Conservation (phyloP, 768 basidiomycete genomes). For the Podaxis rugospora region DNA sequence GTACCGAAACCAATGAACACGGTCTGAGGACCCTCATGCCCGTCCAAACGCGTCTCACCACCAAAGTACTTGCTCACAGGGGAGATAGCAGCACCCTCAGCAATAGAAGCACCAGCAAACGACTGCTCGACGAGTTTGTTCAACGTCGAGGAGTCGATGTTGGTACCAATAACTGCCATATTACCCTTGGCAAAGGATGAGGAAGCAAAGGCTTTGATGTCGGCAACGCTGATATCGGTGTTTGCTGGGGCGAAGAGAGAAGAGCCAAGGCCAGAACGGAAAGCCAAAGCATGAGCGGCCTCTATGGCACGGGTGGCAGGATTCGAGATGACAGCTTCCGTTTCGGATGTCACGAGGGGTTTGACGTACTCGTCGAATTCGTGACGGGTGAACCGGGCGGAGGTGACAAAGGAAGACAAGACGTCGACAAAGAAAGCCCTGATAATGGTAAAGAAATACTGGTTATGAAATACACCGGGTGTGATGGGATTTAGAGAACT, state of each 20-base stretch:
- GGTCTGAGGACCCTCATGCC: constrained; percentile 61
- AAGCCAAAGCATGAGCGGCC: constrained; percentile 83
- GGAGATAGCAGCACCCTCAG: constrained; percentile 27
- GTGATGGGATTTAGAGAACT: constrained; percentile 31
- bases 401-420: constrained; percentile 78
- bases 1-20: constrained; percentile 87
- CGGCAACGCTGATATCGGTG: constrained; percentile 53
- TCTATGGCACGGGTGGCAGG: constrained; percentile 76
- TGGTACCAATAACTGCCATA: constrained; percentile 83
- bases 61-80: constrained; percentile 58
- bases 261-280: constrained; percentile 91
- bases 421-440: constrained; percentile 90
- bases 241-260: constrained; percentile 83
- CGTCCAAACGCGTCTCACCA: constrained; percentile 77
- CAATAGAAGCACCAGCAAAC: constrained; percentile 42
- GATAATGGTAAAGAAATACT: constrained; percentile 5
- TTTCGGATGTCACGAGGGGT: constrained; percentile 68
- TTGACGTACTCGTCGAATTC: constrained; percentile 74
- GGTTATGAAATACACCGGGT: background rate
- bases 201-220: constrained; percentile 71
- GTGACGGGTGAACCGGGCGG: constrained; percentile 76
- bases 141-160: constrained; percentile 72
- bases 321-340: constrained; percentile 51
- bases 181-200: constrained; percentile 74
- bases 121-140: constrained; percentile 67